Evolutionary conservation across 2,329 filamentous ascomycete genomes (phyloP).

Genomic region (Cadophora sp.): DNA sequence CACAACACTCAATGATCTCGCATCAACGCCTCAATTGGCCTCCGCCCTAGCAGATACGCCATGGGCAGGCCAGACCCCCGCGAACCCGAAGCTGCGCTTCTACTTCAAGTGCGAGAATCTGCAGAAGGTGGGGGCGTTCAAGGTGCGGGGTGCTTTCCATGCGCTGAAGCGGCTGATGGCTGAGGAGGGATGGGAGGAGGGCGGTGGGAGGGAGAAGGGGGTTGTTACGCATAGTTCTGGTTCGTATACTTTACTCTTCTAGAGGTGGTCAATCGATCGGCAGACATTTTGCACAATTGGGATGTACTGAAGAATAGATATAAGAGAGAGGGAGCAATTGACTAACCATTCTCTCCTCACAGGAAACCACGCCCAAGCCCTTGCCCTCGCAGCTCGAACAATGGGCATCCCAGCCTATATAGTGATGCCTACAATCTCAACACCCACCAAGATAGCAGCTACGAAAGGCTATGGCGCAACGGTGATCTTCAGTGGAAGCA

Average conservation of each 20-base stretch:
- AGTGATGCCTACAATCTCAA: slow-evolving; percentile 88
- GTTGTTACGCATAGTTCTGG: slow-evolving; percentile 92
- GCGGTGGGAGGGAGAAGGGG: slow-evolving; percentile 66
- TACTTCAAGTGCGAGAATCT: slow-evolving; percentile 98
- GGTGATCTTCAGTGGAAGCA: slow-evolving; percentile 83
- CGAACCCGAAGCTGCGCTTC: slow-evolving; percentile 71
- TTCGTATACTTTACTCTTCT: slow-evolving; percentile 48
- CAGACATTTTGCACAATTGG: neutral
- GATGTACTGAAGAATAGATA: neutral
- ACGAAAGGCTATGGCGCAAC: slow-evolving; percentile 79
- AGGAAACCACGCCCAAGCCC: slow-evolving; percentile 96
- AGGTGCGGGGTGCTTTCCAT: slow-evolving; percentile 89
- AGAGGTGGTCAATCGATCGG: neutral
- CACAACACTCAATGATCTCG: slow-evolving; percentile 74
- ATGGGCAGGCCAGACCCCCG: slow-evolving; percentile 63
- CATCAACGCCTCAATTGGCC: slow-evolving; percentile 70
- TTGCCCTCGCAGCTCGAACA: slow-evolving; percentile 81
- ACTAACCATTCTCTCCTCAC: neutral
- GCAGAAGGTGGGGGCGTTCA: slow-evolving; percentile 91
- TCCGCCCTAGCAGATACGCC: slow-evolving; percentile 61
- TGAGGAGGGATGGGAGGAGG: slow-evolving; percentile 66
- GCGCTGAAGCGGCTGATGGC: slow-evolving; percentile 73
- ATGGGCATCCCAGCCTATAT: slow-evolving; percentile 81
- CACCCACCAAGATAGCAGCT: slow-evolving; percentile 85
- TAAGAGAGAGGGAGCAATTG: neutral